Evolutionary conservation across 148 eudicot genomes (phyloP).

Genomic region (Chenopodium berlandieri): DNA sequence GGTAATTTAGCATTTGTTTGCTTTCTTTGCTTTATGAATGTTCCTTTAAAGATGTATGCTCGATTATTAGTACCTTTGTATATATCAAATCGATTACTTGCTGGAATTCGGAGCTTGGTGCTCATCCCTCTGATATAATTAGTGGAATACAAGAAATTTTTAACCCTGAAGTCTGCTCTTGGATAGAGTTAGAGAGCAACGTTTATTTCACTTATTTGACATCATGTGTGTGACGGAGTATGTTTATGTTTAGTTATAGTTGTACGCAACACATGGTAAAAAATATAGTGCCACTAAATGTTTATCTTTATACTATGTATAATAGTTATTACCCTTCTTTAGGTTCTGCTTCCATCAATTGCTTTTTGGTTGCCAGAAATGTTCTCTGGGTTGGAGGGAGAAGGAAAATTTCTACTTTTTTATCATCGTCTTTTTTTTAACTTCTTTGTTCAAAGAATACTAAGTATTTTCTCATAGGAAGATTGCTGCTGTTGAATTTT

Average conservation of each 20-base stretch:
- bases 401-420: background rate
- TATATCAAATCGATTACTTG: background rate
- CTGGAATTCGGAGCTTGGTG: background rate
- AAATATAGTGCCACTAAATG: no score
- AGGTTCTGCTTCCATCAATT: background rate
- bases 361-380: background rate
- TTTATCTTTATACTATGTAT: no score
- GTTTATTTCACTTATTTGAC: no score
- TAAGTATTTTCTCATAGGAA: background rate
- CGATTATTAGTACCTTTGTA: background rate
- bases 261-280: no score
- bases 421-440: background rate
- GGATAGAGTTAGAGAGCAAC: no score
- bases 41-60: background rate
- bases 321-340: background rate
- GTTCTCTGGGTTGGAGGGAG: background rate
- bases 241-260: no score
- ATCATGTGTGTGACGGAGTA: no score
- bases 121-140: background rate
- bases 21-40: background rate
- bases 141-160: background rate
- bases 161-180: no score
- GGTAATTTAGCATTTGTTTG: background rate
- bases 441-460: background rate
- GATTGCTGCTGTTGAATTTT: background rate